Percentiles rank a stretch among this genome's conserved stretches.
phyloP scores from a whole-genome alignment of 1,284 basidiomycete genomes.

The Malassezia obtusa region DNA sequence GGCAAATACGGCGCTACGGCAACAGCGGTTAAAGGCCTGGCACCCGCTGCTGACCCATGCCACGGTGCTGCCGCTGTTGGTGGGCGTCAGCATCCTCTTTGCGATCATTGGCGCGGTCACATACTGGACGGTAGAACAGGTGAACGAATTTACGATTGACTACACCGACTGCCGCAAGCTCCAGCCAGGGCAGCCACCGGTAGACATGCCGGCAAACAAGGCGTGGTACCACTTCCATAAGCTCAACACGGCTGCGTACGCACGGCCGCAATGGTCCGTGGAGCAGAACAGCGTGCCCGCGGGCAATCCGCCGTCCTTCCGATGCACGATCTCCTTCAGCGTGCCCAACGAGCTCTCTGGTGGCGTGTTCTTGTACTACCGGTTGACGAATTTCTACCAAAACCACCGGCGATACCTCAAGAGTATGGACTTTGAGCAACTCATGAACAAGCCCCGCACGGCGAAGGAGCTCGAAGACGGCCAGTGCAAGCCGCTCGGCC shows the following conservation, averaged over 20 bases:
- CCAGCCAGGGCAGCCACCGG: conserved; percentile 16
- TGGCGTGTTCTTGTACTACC: conserved; percentile 89
- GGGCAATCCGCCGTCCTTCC: conserved; percentile 6
- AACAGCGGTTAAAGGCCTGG: conserved; percentile 99
- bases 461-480: conserved; percentile 52
- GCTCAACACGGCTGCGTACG: conserved; percentile 32
- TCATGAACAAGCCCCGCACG: conserved; percentile 63
- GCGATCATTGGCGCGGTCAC: conserved; percentile 85
- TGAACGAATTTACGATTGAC: conserved; percentile 87
- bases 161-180: conserved; percentile 67
- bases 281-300: background rate
- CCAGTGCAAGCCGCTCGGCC: conserved; percentile 79
- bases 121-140: conserved; percentile 53
- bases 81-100: conserved; percentile 86
- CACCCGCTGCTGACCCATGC: conserved; percentile 97
- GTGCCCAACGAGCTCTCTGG: conserved; percentile 67
- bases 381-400: conserved; percentile 65
- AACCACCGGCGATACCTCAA: conserved; percentile 97
- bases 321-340: conserved; percentile 39
- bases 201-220: conserved; percentile 58
- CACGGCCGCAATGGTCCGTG: conserved; percentile 39
- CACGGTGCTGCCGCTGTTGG: conserved; percentile 89
- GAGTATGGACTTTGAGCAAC: conserved; percentile 73
- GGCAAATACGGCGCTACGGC: conserved; percentile 86
- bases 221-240: conserved; percentile 59